A percentile compares a stretch with the other conserved stretches of the same genome.
phyloP scores from a whole-genome alignment of 192 early-diverging fungal genomes.

The Backusella sp. region DNA sequence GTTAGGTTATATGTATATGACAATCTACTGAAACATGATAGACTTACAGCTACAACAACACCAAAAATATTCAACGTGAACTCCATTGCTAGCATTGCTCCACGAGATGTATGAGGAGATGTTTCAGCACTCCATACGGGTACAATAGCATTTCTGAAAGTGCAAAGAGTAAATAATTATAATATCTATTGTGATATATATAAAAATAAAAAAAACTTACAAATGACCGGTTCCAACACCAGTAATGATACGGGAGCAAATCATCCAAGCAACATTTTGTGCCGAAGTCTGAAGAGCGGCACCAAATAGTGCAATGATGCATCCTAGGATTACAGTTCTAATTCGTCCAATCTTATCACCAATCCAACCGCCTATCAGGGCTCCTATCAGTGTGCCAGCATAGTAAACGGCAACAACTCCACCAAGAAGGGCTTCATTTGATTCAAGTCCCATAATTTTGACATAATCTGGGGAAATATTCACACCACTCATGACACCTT shows the following conservation, averaged over 20 bases:
- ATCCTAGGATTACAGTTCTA: constrained; percentile 21
- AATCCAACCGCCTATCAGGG: constrained; percentile 32
- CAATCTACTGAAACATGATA: background rate
- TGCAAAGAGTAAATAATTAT: background rate
- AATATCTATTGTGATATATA: background rate
- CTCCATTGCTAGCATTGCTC: constrained; percentile 28
- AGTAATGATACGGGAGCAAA: constrained; percentile 27
- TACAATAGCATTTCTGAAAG: constrained; percentile 28
- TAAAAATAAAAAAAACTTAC: constrained; percentile 5
- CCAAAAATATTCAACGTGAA: constrained; percentile 34
- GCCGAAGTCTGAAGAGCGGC: constrained; percentile 28
- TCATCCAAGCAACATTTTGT: constrained; percentile 35
- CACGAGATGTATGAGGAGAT: constrained; percentile 30
- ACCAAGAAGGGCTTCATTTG: constrained; percentile 23
- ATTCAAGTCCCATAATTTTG: background rate
- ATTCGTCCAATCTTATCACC: constrained; percentile 35
- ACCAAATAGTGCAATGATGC: constrained; percentile 17
- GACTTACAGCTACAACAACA: constrained; percentile 27
- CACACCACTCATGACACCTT: constrained; percentile 32
- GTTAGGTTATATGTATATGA: background rate
- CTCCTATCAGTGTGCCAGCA: constrained; percentile 27
- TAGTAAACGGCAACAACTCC: constrained; percentile 34
- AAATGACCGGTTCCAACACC: constrained; percentile 31
- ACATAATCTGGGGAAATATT: constrained; percentile 26
- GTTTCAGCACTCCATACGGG: constrained; percentile 35